A percentile compares a stretch with the other conserved stretches of the same genome.
Conservation (phyloP, 164 flowering plant genomes). For the Euptelea pleiosperma region DNA sequence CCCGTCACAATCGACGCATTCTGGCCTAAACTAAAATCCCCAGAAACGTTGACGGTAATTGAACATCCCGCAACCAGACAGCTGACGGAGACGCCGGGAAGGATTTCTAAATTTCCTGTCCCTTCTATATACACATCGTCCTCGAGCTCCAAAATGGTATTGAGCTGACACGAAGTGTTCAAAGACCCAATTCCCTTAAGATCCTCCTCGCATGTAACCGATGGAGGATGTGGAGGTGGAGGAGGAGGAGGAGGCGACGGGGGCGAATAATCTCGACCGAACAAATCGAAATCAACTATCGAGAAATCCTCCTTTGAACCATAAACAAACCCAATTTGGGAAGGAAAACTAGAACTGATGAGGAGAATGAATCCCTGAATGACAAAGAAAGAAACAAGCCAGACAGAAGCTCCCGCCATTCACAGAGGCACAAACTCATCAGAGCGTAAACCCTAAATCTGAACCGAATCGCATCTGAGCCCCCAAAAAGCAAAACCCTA, state of each 20-base stretch:
- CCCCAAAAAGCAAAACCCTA: too few species aligned
- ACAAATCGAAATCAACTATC: slow-evolving; percentile 13
- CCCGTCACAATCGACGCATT: slow-evolving; percentile 45
- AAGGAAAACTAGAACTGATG: too few species aligned
- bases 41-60: slow-evolving; percentile 43
- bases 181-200: slow-evolving; percentile 61
- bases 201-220: slow-evolving; percentile 44
- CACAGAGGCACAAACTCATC: too few species aligned
- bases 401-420: too few species aligned
- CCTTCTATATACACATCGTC: slow-evolving; percentile 55
- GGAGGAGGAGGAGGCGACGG: slow-evolving; percentile 62
- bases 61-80: slow-evolving; percentile 50
- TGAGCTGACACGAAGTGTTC: slow-evolving; percentile 44
- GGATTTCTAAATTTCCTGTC: slow-evolving; percentile 43
- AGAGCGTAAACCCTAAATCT: too few species aligned
- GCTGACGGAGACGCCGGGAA: slow-evolving; percentile 41
- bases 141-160: slow-evolving; percentile 33
- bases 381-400: too few species aligned
- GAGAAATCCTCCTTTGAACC: too few species aligned
- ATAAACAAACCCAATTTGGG: too few species aligned
- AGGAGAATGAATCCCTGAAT: too few species aligned
- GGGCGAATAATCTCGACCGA: slow-evolving; percentile 50
- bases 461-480: too few species aligned
- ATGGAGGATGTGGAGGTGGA: slow-evolving; percentile 42
- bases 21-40: slow-evolving; percentile 39